Percentiles rank a stretch among this genome's conserved stretches.
These are phyloP conservation scores for Cladosporium sp. DNA, from an alignment of 2,329 filamentous ascomycete genomes.

Conservation along the genomic window DNA sequence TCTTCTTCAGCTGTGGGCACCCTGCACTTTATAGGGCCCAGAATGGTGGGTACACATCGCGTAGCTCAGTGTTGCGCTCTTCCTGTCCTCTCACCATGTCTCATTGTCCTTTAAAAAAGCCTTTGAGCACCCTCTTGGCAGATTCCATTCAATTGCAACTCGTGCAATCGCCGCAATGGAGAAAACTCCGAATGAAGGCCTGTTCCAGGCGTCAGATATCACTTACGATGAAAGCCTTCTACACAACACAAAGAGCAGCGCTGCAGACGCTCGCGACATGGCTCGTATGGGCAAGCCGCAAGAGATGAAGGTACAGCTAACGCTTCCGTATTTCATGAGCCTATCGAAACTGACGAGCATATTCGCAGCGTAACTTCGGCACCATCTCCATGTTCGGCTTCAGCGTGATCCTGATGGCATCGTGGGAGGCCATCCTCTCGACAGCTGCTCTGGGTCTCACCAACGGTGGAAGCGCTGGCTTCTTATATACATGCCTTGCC, in stretches of 20 bases:
- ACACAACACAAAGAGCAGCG: not conserved
- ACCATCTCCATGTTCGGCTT: conserved; percentile 13
- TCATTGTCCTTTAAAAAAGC: not conserved
- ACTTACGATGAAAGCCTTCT: not conserved
- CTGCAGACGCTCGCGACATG: conserved; percentile 19
- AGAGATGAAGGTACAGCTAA: not conserved
- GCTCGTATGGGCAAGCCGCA: conserved; percentile 20
- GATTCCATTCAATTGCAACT: not conserved
- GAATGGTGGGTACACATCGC: not conserved
- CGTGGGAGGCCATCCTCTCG: conserved; percentile 8
- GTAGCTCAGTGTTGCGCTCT: not conserved
- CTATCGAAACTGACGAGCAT: not conserved
- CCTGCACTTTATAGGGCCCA: not conserved
- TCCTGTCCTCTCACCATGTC: not conserved
- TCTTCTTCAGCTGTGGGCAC: not conserved
- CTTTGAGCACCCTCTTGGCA: not conserved
- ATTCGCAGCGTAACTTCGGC: conserved; percentile 9
- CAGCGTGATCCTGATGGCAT: conserved; percentile 9
- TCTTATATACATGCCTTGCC: not conserved
- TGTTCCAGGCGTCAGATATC: not conserved
- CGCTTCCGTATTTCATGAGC: too few species aligned
- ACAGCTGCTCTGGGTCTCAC: conserved; percentile 4
- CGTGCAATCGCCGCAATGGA: not conserved
- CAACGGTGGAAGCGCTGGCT: conserved; percentile 10
- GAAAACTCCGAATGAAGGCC: not conserved